A percentile compares a stretch with the other conserved stretches of the same genome.
Conservation (phyloP, 805 yeast species). For the Blastobotrys muscicola region DNA sequence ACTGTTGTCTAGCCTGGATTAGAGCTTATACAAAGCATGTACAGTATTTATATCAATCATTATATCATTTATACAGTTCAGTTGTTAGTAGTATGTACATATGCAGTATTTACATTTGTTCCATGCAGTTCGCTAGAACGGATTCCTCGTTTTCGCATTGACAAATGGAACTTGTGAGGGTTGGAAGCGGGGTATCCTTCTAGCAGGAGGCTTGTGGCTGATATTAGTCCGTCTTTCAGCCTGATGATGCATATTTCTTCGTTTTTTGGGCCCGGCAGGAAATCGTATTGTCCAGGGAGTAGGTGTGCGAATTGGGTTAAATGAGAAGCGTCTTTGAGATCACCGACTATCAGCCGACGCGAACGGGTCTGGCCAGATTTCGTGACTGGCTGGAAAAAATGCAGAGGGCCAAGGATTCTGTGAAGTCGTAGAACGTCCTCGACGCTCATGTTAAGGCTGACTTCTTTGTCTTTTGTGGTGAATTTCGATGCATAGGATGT, state of each 20-base stretch:
- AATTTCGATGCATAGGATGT: slow-evolving; percentile 54
- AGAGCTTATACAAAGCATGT: neutral
- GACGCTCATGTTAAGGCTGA: slow-evolving; percentile 41
- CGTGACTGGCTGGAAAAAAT: slow-evolving; percentile 8
- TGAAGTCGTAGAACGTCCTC: slow-evolving; percentile 24
- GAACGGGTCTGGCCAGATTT: neutral
- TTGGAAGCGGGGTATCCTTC: slow-evolving; percentile 3
- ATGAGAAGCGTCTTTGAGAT: neutral
- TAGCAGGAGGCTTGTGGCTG: slow-evolving; percentile 2
- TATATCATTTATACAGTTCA: neutral
- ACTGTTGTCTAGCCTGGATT: slow-evolving; percentile 10
- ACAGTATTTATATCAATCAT: neutral
- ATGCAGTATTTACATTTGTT: too few species aligned
- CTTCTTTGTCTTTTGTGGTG: slow-evolving; percentile 31
- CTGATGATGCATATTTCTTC: neutral
- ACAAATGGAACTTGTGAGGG: neutral
- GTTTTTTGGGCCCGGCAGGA: too few species aligned
- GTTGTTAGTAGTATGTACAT: neutral
- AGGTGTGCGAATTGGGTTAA: too few species aligned
- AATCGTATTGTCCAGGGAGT: too few species aligned
- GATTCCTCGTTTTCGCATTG: too few species aligned
- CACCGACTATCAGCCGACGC: neutral
- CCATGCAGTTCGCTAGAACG: too few species aligned
- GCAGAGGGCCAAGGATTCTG: slow-evolving; percentile 10
- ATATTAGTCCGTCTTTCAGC: slow-evolving; percentile 4